Conservation (phyloP, 225 moss, liverwort and hornwort genomes). For the Bryum argenteum region DNA sequence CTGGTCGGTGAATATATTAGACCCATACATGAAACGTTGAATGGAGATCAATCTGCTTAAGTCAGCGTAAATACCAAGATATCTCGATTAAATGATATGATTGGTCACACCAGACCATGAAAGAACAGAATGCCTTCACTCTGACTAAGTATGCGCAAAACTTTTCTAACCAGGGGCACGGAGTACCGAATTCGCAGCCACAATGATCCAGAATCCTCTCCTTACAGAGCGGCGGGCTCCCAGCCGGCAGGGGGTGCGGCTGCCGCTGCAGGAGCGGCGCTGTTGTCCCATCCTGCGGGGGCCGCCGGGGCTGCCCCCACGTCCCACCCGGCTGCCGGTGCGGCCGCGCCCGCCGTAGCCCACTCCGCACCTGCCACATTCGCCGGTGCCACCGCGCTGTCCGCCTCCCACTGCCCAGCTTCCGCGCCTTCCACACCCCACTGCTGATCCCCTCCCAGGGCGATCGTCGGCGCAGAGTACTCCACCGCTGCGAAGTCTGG, state of each 20-base stretch:
- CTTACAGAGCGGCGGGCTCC: slow-evolving; percentile 29
- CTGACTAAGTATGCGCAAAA: not conserved
- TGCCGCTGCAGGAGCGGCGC: slow-evolving; percentile 3
- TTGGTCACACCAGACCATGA: not conserved
- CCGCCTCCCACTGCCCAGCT: slow-evolving; percentile 55
- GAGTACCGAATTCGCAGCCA: not conserved
- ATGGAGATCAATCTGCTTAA: not conserved
- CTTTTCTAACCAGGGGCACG: not conserved
- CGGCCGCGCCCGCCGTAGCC: slow-evolving; percentile 15
- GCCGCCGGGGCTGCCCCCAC: slow-evolving; percentile 20
- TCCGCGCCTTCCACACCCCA: slow-evolving; percentile 62
- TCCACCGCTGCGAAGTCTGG: slow-evolving; percentile 64
- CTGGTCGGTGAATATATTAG: too few species aligned
- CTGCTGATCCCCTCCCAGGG: slow-evolving; percentile 31
- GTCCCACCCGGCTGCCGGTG: slow-evolving; percentile 32
- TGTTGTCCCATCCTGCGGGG: slow-evolving; percentile 39
- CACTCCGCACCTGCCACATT: slow-evolving; percentile 37
- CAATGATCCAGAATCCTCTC: not conserved
- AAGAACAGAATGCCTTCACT: not conserved
- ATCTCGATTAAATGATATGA: not conserved
- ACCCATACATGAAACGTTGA: too few species aligned
- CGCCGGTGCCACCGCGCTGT: slow-evolving; percentile 30
- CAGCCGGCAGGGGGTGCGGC: slow-evolving; percentile 24
- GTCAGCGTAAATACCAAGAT: not conserved
- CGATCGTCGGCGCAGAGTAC: slow-evolving; percentile 52